Percentiles rank a stretch among this genome's conserved stretches.
phyloP scores from a whole-genome alignment of 768 basidiomycete genomes.

The Sarcodon aspratus region DNA sequence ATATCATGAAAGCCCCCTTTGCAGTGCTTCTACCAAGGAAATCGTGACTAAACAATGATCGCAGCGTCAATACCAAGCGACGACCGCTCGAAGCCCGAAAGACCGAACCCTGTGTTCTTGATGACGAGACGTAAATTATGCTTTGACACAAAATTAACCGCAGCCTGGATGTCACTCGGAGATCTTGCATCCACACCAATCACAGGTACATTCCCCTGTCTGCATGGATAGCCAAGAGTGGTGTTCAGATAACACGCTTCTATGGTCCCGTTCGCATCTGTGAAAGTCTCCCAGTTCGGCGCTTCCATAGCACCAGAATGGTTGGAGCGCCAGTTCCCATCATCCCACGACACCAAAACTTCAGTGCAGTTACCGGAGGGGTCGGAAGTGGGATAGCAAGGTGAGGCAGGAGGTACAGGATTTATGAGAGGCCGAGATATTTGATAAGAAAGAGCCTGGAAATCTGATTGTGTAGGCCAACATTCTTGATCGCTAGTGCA shows the following conservation, averaged over 20 bases:
- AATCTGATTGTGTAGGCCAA: conserved; percentile 28
- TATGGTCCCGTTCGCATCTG: conserved; percentile 33
- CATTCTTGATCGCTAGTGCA: conserved; percentile 12
- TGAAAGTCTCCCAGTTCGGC: conserved; percentile 20
- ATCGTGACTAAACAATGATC: conserved; percentile 18
- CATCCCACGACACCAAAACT: conserved; percentile 14
- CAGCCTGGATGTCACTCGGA: conserved; percentile 25
- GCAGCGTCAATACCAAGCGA: neutral
- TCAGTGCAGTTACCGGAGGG: conserved; percentile 26
- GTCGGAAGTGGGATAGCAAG: conserved; percentile 25
- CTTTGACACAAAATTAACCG: conserved; percentile 23
- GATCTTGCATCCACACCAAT: conserved; percentile 28
- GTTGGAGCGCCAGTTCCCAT: conserved; percentile 29
- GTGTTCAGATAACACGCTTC: conserved; percentile 41
- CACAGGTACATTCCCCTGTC: conserved; percentile 21
- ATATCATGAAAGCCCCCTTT: conserved; percentile 15
- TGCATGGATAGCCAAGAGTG: conserved; percentile 25
- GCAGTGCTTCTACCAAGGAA: conserved; percentile 27
- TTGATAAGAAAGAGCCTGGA: conserved; percentile 20
- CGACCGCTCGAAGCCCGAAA: neutral
- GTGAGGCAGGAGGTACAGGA: conserved; percentile 19
- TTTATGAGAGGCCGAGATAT: conserved; percentile 33
- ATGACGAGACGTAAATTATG: conserved; percentile 27
- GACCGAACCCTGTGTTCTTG: conserved; percentile 13
- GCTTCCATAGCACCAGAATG: conserved; percentile 28